These are phyloP conservation scores for Luffa aegyptiaca DNA, from an alignment of 306 rosid genomes.

Conservation along the genomic window DNA sequence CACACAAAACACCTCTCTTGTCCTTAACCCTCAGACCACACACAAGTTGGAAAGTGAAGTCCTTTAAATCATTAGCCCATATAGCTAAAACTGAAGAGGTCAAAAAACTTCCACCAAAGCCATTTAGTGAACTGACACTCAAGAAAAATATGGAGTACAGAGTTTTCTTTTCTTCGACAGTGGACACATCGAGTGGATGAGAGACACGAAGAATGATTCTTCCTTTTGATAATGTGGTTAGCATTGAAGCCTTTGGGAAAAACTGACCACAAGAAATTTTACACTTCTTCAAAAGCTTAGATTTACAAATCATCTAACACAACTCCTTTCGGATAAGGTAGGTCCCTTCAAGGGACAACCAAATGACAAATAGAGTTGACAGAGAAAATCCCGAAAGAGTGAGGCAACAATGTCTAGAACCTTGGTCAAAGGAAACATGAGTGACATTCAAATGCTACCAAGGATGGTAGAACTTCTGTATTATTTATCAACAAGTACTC, in stretches of 20 bases:
- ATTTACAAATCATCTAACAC: background rate
- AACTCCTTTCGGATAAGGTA: background rate
- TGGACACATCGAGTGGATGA: background rate
- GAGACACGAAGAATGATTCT: no score
- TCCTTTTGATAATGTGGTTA: background rate
- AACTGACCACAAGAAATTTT: background rate
- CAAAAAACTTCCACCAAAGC: background rate
- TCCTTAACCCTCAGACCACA: background rate
- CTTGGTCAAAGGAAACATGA: no score
- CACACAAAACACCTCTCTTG: no score
- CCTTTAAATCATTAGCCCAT: background rate
- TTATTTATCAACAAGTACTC: no score
- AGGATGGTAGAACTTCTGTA: no score
- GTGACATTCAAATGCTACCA: no score
- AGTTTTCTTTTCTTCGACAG: background rate
- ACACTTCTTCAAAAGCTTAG: background rate
- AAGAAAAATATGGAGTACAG: background rate
- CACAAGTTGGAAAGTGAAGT: background rate
- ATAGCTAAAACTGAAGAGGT: background rate
- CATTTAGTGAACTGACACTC: background rate
- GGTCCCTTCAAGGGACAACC: background rate
- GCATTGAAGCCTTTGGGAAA: background rate
- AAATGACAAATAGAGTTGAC: no score
- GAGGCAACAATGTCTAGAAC: no score
- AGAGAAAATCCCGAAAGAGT: no score